Base-by-base conservation (phyloP, 106 monocot species). In the Amphibolis antarctica region DNA sequence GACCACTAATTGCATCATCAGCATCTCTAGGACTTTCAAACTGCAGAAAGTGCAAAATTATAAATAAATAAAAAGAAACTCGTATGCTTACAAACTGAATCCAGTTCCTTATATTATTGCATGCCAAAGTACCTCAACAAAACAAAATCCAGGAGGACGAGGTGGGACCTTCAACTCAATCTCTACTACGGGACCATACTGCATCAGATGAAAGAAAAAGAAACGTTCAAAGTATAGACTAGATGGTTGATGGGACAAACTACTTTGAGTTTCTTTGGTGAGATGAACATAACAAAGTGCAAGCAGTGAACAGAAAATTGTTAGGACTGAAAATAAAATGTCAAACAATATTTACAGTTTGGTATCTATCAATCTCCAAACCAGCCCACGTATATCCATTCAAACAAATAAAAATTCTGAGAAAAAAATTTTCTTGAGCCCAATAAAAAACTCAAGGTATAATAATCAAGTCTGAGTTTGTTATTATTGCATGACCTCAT, bases 91-190 rank as follows among this genome's bases (percentile, higher is more conserved):
- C 7, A 7, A 36, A 12, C 3, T 17, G n/a, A 1, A 49, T 49
- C 49, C n/a, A 49, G 12, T 49, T 19, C 49, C 13, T n/a, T n/a
- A n/a, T n/a, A 49, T 21, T 24, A 24, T 24, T 6, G 15, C 12
- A 28, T 29, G 58, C 10, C 9, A 53, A 30, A 1, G 13, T 48
- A 88, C 93, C 93, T 93, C 93, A 42, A 93, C 80, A 79, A 93
- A 88, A 75, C 81, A 81, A 74, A 76, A 93, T 56, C 85, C 88
- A 62, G 93, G 93, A 30, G 88, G 88, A 21, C 88, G 81, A 50
- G 93, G 93, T 46, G 93, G 93, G 75, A 80, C 78, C 60, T 93
- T 93, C 76, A 93, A 73, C 59, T 93, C 88, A 79, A 93, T 73
- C 44, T 88, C 81, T 24, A 88, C 82, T 57, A 93, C 77, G 25